A percentile compares a stretch with the other conserved stretches of the same genome.
Evolutionary conservation across 805 yeast genomes (phyloP).

Genomic region (Zygosaccharomyces lentus): DNA sequence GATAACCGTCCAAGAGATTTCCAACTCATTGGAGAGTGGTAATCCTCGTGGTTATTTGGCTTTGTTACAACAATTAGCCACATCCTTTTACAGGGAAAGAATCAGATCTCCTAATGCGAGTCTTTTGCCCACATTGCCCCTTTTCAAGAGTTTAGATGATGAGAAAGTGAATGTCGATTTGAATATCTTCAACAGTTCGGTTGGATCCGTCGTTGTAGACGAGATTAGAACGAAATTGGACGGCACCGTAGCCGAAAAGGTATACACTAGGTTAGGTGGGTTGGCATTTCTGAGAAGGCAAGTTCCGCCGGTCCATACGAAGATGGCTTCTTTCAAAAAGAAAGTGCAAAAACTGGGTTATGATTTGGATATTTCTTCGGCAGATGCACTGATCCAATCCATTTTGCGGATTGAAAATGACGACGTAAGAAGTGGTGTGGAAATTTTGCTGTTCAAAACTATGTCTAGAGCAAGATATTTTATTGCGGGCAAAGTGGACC

Average conservation of each 20-base stretch:
- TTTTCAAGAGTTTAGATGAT: constrained; percentile 80
- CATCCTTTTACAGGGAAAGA: constrained; percentile 26
- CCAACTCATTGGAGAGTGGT: constrained; percentile 16
- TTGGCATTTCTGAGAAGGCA: constrained; percentile 83
- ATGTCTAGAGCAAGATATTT: constrained; percentile 83
- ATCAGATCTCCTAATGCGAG: constrained; percentile 16
- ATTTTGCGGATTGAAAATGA: constrained; percentile 60
- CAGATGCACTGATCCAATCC: constrained; percentile 69
- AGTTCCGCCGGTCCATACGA: constrained; percentile 73
- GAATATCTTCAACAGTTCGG: constrained; percentile 63
- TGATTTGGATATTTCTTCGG: constrained; percentile 65
- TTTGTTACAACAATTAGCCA: constrained; percentile 23
- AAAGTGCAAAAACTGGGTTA: constrained; percentile 64
- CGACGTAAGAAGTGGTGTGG: constrained; percentile 64
- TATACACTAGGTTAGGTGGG: constrained; percentile 74
- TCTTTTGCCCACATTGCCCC: constrained; percentile 45
- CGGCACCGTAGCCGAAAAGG: constrained; percentile 75
- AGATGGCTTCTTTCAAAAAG: constrained; percentile 72
- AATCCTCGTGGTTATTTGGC: constrained; percentile 13
- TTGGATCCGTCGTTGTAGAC: constrained; percentile 54
- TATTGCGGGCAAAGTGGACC: constrained; percentile 82
- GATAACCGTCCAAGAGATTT: constrained; percentile 20
- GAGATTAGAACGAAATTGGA: constrained; percentile 82
- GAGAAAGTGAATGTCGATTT: constrained; percentile 69
- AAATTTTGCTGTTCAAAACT: constrained; percentile 73